Base-by-base conservation (phyloP, 179 eudicot genomes). In the Carnegiea gigantea region DNA sequence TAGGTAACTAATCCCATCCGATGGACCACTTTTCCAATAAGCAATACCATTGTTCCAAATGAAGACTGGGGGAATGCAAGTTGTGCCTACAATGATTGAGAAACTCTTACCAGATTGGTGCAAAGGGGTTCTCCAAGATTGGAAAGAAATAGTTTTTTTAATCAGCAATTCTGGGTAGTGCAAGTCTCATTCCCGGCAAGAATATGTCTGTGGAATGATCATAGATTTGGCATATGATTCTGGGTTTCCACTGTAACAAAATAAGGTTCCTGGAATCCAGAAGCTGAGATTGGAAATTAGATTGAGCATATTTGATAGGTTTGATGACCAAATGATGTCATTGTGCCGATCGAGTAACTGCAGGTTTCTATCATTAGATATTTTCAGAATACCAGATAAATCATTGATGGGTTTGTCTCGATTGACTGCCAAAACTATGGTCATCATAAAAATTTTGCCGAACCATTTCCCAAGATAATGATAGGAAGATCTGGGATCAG, bases 401-500 rank as follows among this genome's bases (percentile, higher is more conserved):
- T 48, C 62, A 51, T 51, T 23, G 1, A 81, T 24, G 15, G 83
- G 83, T 30, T 62, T 54, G 59, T 62, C 49, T 43, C 73, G 65
- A 48, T 86, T 86, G 24, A 83, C 86, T 44, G 79, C 86, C 88
- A 85, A 86, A 13, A 84, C 73, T 9, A 81, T 78, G 10, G 62
- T 65, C 48, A 21, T 30, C 53, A 5, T 70, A 80, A 85, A 77
- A 23, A 68, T 65, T 30, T 73, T 65, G 12, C 40, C 65, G 44
- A 82, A 86, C 82, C 85, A 84, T 18, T 84, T 86, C 23, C 85
- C 87, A 13, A 84, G 77, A 75, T 84, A 85, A 7, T 78, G 82
- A 15, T 54, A 30, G 24, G 77, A 53, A 6, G 84, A 62, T 76
- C 68, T 65, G 0, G 67, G 67, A 60, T 60, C 26, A 60, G 67